phyloP scores from a whole-genome alignment of 2,329 filamentous ascomycete species.

The Salinomyces thailandicus region DNA sequence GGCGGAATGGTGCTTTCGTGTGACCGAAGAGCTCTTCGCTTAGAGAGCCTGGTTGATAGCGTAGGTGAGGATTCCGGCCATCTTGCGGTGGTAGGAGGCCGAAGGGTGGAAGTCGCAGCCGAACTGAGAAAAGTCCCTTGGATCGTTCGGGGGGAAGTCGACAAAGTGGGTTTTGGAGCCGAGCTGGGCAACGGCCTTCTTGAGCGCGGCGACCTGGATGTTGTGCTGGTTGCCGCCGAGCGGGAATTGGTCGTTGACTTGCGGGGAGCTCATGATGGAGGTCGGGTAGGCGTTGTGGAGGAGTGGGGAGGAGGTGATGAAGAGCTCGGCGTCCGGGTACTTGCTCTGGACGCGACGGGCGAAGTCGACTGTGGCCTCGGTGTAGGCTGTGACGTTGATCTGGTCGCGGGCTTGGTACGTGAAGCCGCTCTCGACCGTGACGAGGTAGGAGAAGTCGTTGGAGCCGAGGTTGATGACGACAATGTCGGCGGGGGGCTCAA shows the following conservation, averaged over 20 bases:
- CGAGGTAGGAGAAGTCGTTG: conserved; percentile 26
- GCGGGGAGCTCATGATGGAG: no score
- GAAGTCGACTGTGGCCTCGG: conserved; percentile 24
- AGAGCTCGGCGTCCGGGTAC: conserved; percentile 30
- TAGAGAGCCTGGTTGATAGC: no score
- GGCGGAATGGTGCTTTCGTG: no score
- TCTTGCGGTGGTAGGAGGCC: not conserved
- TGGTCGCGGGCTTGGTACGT: conserved; percentile 22
- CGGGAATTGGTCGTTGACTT: no score
- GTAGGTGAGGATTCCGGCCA: not conserved
- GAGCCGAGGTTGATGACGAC: conserved; percentile 34
- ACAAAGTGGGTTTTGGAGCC: conserved; percentile 29
- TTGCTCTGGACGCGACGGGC: conserved; percentile 25
- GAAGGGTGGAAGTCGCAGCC: not conserved
- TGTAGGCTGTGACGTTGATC: conserved; percentile 9
- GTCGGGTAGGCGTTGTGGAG: conserved; percentile 31
- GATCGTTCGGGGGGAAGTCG: conserved; percentile 32
- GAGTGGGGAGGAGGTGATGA: conserved; percentile 34
- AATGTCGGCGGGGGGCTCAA: conserved; percentile 17
- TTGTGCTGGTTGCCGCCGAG: conserved; percentile 32
- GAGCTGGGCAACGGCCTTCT: conserved; percentile 26
- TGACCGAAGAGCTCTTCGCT: no score
- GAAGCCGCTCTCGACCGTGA: conserved; percentile 30
- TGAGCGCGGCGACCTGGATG: conserved; percentile 27
- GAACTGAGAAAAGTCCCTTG: not conserved